Base-by-base conservation (phyloP, 306 rosid species). In the Citrullus mucosospermus region DNA sequence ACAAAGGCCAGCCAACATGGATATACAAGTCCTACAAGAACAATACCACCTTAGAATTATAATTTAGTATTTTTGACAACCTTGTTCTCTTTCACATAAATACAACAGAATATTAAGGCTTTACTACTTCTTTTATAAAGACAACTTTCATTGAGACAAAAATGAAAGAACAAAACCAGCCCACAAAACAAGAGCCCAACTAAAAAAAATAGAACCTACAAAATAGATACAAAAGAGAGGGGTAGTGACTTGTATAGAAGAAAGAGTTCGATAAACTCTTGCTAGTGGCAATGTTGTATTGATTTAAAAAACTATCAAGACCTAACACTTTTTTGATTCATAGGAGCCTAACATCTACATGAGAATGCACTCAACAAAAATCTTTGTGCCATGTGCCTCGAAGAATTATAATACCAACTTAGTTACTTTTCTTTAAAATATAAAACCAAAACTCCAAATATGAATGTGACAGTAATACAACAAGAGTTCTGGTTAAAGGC, bases 1-100 rank as follows among this genome's bases (percentile, higher is more conserved):
- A 95, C 46, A 95, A 82, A 56, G 99, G 99, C 99, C 99, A 95
- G n/a, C 85, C 97, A 85, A 95, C 88, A 82, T 92, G 88, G 77
- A 95, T 61, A 59, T 95, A 95, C 81, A 95, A 83, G 2, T 95
- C 99, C 97, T 92, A 89, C 68, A 86, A 60, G 34, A 70, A 54
- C 2, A 5, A 74, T 5, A 36, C 36, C 43, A 74, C 43, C 78
- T 32, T 53, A 74, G 62, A 32, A 73, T 73, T 51, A 18, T 74
- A 74, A 74, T 34, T 32, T 18, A 74, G 60, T 28, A 50, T 16
- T 50, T 72, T 72, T 9, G 0, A 62, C 7, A 41, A 1, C 73
- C 57, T 62, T 36, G 20, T 0, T n/a, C 28, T 32, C 30, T 18
- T 8, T 20, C 12, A 20, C 39, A 57, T 7, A 18, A 22, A 9